Evolutionary conservation across 2,329 filamentous ascomycete genomes (phyloP).

Genomic region (Neofusicoccum sp.): DNA sequence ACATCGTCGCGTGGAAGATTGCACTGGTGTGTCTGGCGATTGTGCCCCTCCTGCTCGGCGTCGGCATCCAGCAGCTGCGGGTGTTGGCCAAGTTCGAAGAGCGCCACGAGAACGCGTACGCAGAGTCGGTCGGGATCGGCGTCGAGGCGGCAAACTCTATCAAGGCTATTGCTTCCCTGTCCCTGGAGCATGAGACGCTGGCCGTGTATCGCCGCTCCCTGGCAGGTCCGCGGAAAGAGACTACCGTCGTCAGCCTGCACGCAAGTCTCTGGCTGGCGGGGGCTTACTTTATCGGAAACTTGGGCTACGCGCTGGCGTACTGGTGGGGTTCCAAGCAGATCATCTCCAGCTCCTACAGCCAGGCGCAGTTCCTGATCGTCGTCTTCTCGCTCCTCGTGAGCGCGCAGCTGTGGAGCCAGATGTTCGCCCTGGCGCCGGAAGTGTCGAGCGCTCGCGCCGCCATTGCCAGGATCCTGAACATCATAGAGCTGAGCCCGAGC

Average conservation of each 20-base stretch:
- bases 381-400: constrained; percentile 69
- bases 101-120: constrained; percentile 51
- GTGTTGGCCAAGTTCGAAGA: constrained; percentile 60
- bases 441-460: constrained; percentile 66
- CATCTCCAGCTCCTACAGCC: constrained; percentile 62
- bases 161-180: constrained; percentile 51
- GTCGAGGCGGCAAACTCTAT: constrained; percentile 54
- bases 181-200: constrained; percentile 51
- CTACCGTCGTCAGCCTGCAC: constrained; percentile 48
- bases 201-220: constrained; percentile 47
- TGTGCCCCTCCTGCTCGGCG: constrained; percentile 66
- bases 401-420: constrained; percentile 70
- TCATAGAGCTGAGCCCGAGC: constrained; percentile 24
- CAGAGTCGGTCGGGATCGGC: constrained; percentile 50
- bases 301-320: constrained; percentile 73
- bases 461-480: constrained; percentile 53
- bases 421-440: constrained; percentile 73
- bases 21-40: constrained; percentile 68
- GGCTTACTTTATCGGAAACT: constrained; percentile 60
- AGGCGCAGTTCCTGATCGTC: constrained; percentile 72
- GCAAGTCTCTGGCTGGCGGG: constrained; percentile 62
- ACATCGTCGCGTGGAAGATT: constrained; percentile 74
- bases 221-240: constrained; percentile 48
- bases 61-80: constrained; percentile 67
- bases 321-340: constrained; percentile 78